Percentiles rank a stretch among this genome's conserved stretches.
Evolutionary conservation across 2,329 filamentous ascomycete genomes (phyloP).

Genomic region (Alternaria infectoria): DNA sequence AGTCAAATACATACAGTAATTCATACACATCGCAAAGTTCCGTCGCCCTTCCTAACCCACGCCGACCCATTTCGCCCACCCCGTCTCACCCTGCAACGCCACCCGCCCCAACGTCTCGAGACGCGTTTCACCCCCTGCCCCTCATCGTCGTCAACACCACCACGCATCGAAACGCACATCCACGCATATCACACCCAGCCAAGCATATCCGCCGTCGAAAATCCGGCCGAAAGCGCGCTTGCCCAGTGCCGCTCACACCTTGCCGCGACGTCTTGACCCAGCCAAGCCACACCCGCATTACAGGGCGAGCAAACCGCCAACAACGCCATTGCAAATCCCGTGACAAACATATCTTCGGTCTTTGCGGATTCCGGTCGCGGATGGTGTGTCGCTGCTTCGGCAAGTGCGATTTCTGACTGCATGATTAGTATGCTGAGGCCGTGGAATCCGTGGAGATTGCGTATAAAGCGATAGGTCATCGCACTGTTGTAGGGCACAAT

Average conservation of each 20-base stretch:
- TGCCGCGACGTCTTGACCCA: constrained; percentile 3
- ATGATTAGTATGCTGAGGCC: not conserved
- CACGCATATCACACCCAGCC: not conserved
- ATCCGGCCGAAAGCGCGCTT: not conserved
- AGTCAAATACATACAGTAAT: not conserved
- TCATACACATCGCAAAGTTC: not conserved
- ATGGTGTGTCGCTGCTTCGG: not conserved
- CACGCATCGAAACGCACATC: constrained; percentile 1
- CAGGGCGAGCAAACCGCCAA: not conserved
- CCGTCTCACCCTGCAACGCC: constrained; percentile 7
- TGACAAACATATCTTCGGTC: not conserved
- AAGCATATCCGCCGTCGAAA: not conserved
- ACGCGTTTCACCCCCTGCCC: constrained; percentile 2
- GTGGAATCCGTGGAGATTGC: not conserved
- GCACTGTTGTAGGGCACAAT: not conserved
- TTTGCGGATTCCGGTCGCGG: not conserved
- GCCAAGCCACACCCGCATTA: constrained; percentile 4
- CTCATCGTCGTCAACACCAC: not conserved
- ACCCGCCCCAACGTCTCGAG: not conserved
- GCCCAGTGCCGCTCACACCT: not conserved
- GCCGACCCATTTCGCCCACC: not conserved
- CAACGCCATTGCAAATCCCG: not conserved
- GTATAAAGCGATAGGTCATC: constrained; percentile 4
- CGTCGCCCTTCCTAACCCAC: not conserved
- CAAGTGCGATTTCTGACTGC: not conserved